Evolutionary conservation across 2,329 filamentous ascomycete species (phyloP), one percentile per base, ranked within the genome.

Genomic region (Diplodia intermedia): DNA sequence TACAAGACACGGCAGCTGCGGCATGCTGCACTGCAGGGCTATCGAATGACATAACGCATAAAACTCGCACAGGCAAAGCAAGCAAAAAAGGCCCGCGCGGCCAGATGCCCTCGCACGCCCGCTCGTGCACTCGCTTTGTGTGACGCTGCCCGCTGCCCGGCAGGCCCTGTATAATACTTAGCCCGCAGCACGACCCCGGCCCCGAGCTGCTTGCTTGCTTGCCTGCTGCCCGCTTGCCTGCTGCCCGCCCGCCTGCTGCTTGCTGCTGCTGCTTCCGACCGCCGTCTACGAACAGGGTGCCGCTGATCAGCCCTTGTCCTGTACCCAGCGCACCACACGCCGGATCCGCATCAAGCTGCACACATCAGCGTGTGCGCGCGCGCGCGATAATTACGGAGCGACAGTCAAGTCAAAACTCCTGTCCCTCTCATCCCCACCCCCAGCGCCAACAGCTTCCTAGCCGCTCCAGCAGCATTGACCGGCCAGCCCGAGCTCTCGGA

Each of bases 401-500:
- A 43, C 55, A 38, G 56, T 60, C 60, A 63, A 63, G 62, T 38
- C 54, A 52, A 66, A 66, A 38, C 63, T 54, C 50, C 63, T 65
- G 49, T 52, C 26, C 33, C 38, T 50, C 47, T 43, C 43, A 33
- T 55, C 53, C 55, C 57, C 57, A 61, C 57, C 63, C 60, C 50
- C 50, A 65, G 62, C 62, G 56, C 62, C 62, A 54, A 50, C 62
- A 55, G 33, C 33, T 65, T 43, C 56, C 62, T 53, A 65, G 47
- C 36, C 26, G 57, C 57, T 31, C 40, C 11, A 65, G n/a, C 62
- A 54, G 62, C 63, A 66, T 56, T 66, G 65, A 66, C 65, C 38
- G 52, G 50, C 60, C 62, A 38, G 29, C 54, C 65, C 65, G 65
- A 67, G 53, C 53, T 50, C 65, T 57, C 65, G 65, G 65, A 66